Percentiles rank a stretch among this genome's conserved stretches.
These are phyloP conservation scores for Onygenales sp. DNA, from an alignment of 2,329 filamentous ascomycete species.

Conservation along the genomic window DNA sequence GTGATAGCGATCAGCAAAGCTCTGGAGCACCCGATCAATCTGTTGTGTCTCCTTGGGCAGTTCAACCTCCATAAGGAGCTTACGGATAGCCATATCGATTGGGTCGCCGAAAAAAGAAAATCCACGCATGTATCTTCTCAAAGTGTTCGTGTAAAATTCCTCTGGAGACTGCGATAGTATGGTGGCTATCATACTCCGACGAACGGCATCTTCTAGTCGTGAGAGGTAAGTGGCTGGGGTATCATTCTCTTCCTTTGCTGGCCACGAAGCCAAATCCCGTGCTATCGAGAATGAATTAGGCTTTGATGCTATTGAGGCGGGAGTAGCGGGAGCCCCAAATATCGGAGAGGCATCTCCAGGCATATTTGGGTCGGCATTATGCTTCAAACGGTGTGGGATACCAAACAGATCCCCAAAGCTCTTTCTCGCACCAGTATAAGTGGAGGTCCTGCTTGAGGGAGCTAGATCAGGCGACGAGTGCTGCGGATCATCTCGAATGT, in stretches of 20 bases:
- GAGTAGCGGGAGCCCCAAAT: conserved; percentile 54
- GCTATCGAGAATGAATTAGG: conserved; percentile 72
- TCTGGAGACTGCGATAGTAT: conserved; percentile 81
- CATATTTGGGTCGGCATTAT: conserved; percentile 64
- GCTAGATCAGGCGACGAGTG: conserved; percentile 54
- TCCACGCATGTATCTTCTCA: conserved; percentile 89
- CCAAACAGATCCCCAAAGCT: conserved; percentile 87
- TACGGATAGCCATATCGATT: conserved; percentile 94
- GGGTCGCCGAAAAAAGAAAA: conserved; percentile 95
- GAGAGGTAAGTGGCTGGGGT: conserved; percentile 82
- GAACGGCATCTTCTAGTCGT: conserved; percentile 70
- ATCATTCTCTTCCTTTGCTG: conserved; percentile 71
- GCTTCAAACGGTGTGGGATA: conserved; percentile 63
- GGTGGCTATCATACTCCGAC: conserved; percentile 72
- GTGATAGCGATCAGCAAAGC: conserved; percentile 92
- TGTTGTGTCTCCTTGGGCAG: conserved; percentile 96
- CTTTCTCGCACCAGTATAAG: conserved; percentile 74
- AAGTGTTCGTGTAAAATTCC: conserved; percentile 67
- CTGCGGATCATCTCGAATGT: conserved; percentile 61
- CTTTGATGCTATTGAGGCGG: conserved; percentile 62
- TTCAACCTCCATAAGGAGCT: conserved; percentile 92
- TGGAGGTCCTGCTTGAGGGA: conserved; percentile 58
- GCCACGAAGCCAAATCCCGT: conserved; percentile 56
- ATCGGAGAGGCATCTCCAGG: conserved; percentile 55
- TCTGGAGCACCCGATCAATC: conserved; percentile 87